Evolutionary conservation across 1,284 basidiomycete genomes (phyloP).

Genomic region (Puccinia polysora): DNA sequence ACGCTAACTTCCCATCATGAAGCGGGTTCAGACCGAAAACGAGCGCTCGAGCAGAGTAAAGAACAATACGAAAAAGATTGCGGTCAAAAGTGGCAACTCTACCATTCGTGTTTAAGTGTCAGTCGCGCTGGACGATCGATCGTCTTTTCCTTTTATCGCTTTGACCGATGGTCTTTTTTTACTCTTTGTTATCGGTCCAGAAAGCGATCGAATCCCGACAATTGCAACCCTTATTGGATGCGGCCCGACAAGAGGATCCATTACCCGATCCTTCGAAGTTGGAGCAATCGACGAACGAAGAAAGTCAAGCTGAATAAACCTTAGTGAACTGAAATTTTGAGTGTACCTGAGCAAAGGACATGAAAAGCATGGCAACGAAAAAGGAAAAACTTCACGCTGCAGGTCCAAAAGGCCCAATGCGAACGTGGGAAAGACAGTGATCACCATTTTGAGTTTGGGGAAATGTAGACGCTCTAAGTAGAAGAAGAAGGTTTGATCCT

Average conservation of each 20-base stretch:
- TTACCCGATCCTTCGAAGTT: conserved; percentile 3
- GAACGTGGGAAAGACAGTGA: too few species aligned
- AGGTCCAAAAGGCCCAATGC: too few species aligned
- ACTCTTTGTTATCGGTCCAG: not conserved
- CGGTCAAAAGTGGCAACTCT: conserved; percentile 50
- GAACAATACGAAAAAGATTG: conserved; percentile 51
- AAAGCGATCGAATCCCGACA: conserved; percentile 33
- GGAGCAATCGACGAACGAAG: conserved; percentile 2
- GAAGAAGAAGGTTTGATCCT: too few species aligned
- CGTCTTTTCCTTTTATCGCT: not conserved
- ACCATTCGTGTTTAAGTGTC: conserved; percentile 51
- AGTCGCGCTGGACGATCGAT: conserved; percentile 37
- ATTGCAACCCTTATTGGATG: conserved; percentile 28
- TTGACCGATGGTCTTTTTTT: not conserved
- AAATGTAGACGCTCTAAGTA: too few species aligned
- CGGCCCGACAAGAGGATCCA: conserved; percentile 35
- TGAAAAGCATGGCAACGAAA: too few species aligned
- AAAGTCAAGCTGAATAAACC: too few species aligned
- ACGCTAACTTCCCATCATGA: conserved; percentile 44
- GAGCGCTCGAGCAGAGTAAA: conserved; percentile 45
- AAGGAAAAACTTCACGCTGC: too few species aligned
- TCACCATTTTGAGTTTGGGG: too few species aligned
- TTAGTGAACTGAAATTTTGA: too few species aligned
- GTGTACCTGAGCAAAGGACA: too few species aligned
- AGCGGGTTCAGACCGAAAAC: not conserved